Evolutionary conservation across 2,329 filamentous ascomycete genomes (phyloP).

Genomic region (Bertia moriformis): DNA sequence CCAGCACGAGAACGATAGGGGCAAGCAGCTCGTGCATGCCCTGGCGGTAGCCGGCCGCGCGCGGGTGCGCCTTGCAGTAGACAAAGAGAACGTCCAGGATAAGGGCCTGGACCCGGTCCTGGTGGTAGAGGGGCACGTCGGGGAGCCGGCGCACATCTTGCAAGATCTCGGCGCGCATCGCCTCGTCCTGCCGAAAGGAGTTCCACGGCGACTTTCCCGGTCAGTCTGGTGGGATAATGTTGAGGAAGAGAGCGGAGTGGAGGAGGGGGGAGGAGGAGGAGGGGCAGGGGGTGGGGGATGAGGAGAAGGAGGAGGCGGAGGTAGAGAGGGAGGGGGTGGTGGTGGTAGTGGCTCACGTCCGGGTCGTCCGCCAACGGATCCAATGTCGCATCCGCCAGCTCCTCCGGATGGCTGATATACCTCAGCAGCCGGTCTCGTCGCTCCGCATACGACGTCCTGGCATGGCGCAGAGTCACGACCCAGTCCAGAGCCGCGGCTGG

Average conservation of each 20-base stretch:
- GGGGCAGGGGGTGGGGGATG: background rate
- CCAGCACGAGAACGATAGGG: conserved; percentile 71
- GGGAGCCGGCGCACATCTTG: conserved; percentile 92
- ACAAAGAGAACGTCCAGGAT: conserved; percentile 84
- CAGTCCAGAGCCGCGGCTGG: conserved; percentile 47
- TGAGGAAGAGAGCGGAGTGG: too few relatives aligned
- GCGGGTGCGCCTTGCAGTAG: conserved; percentile 82
- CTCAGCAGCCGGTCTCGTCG: conserved; percentile 62
- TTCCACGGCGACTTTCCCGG: conserved; percentile 71
- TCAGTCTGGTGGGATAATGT: conserved; percentile 3
- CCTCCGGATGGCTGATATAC: conserved; percentile 72
- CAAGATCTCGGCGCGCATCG: conserved; percentile 71
- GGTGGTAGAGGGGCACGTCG: conserved; percentile 79
- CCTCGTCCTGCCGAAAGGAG: conserved; percentile 70
- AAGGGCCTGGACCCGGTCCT: conserved; percentile 62
- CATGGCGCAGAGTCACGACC: conserved; percentile 50
- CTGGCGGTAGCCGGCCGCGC: conserved; percentile 80
- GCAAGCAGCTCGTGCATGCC: conserved; percentile 96
- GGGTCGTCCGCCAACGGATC: conserved; percentile 80
- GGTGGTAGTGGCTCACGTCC: conserved; percentile 27
- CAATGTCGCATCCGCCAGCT: conserved; percentile 51
- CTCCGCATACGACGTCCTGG: conserved; percentile 60
- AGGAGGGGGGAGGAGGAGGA: background rate
- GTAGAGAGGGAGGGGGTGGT: background rate
- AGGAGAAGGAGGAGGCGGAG: conserved; percentile 5